These are phyloP conservation scores for Colletotrichum sansevieriae DNA, from an alignment of 2,329 filamentous ascomycete genomes.

Conservation along the genomic window DNA sequence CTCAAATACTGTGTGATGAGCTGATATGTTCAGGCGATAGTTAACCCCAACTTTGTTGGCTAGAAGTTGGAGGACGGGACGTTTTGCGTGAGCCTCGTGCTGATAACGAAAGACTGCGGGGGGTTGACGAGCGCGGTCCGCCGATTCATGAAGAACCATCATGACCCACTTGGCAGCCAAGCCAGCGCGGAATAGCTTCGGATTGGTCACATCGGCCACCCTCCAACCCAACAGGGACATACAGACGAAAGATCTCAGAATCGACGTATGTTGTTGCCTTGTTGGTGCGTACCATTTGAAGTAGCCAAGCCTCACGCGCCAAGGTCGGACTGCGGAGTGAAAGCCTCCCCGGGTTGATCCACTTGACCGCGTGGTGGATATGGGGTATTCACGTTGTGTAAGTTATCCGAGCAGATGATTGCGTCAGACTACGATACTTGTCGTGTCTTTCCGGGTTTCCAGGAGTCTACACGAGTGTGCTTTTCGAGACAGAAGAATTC, in stretches of 20 bases:
- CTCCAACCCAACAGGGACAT: slow-evolving; percentile 7
- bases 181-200: slow-evolving; percentile 28
- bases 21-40: slow-evolving; percentile 1
- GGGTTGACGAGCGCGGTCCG: slow-evolving; percentile 35
- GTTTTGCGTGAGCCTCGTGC: slow-evolving; percentile 13
- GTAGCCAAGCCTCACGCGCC: not conserved
- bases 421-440: too few relatives aligned
- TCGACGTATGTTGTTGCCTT: not conserved
- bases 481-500: too few relatives aligned
- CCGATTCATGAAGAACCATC: slow-evolving; percentile 15
- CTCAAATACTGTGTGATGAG: not conserved
- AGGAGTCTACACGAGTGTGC: too few relatives aligned
- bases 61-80: slow-evolving; percentile 6
- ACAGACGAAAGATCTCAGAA: slow-evolving; percentile 7
- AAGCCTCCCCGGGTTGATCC: not conserved
- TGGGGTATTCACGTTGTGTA: not conserved
- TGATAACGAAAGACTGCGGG: slow-evolving; percentile 36
- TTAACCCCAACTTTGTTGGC: not conserved
- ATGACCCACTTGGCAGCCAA: slow-evolving; percentile 17
- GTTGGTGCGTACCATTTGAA: not conserved
- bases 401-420: not conserved
- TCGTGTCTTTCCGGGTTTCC: too few relatives aligned
- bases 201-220: slow-evolving; percentile 24
- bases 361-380: slow-evolving; percentile 2
- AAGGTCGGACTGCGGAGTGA: not conserved